Conservation (phyloP, 164 flowering plant genomes). For the Kingdonia uniflora region DNA sequence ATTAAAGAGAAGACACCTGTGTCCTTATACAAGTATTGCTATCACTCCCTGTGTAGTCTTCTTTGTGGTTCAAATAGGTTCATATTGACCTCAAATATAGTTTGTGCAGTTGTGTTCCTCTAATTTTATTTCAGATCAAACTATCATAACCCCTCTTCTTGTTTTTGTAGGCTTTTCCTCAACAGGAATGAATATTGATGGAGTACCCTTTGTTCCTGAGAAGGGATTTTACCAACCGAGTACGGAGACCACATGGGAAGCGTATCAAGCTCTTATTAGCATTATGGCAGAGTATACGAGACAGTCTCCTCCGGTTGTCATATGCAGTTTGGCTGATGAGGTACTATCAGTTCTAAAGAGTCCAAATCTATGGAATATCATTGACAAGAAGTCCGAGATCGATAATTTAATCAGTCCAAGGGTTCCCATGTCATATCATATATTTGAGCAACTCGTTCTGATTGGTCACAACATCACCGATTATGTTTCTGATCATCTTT, state of each 20-base stretch:
- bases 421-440: background rate
- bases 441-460: slow-evolving; percentile 1
- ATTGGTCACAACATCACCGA: slow-evolving; percentile 1
- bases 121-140: no score
- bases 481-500: no score
- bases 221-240: slow-evolving; percentile 4
- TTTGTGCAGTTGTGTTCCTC: no score
- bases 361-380: background rate
- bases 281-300: background rate
- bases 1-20: no score
- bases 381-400: slow-evolving; percentile 1
- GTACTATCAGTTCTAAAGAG: slow-evolving; percentile 4
- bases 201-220: slow-evolving; percentile 1
- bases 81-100: no score
- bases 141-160: no score
- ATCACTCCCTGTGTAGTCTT: no score
- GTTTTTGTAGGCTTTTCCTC: no score
- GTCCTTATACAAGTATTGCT: no score
- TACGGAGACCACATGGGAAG: slow-evolving; percentile 4
- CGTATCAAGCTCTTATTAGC: background rate
- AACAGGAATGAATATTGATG: no score
- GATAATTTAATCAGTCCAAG: background rate
- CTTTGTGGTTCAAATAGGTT: no score
- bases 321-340: slow-evolving; percentile 1
- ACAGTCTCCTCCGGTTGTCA: background rate